These are phyloP conservation scores for Neurospora tetraspora DNA, from an alignment of 495 filamentous ascomycete species.

Conservation along the genomic window DNA sequence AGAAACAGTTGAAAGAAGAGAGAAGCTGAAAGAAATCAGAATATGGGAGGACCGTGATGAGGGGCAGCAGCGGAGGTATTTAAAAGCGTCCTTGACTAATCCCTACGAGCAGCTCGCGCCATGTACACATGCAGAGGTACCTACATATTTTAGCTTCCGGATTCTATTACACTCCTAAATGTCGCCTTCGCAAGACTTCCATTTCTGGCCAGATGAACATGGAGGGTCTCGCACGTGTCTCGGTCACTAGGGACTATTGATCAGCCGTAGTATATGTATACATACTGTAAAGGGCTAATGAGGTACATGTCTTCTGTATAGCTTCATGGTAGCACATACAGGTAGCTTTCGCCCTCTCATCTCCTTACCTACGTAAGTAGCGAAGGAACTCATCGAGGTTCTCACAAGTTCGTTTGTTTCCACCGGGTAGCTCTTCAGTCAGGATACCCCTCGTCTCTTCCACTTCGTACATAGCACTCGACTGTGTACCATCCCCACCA, in stretches of 20 bases:
- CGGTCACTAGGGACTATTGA: neutral
- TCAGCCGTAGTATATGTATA: neutral
- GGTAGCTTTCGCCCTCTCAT: neutral
- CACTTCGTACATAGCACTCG: neutral
- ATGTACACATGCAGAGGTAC: neutral
- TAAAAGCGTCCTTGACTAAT: slow-evolving; percentile 4
- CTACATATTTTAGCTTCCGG: neutral
- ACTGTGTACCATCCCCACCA: neutral
- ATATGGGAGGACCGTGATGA: slow-evolving; percentile 1
- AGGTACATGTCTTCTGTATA: neutral
- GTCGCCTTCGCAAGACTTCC: neutral
- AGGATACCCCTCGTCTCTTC: neutral
- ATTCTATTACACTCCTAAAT: neutral
- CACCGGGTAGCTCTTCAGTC: neutral
- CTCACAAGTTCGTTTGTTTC: neutral
- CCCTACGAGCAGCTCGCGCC: neutral
- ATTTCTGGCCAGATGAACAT: neutral
- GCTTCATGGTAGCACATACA: neutral
- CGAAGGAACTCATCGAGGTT: neutral
- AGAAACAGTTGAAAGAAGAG: slow-evolving; percentile 1
- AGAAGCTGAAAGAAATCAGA: neutral
- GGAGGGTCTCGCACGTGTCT: neutral
- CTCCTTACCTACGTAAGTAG: neutral
- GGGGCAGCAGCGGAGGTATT: slow-evolving; percentile 8
- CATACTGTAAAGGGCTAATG: neutral